These are phyloP conservation scores for Globisporangium viniferum DNA, from an alignment of 352 stramenopile species.

Conservation along the genomic window DNA sequence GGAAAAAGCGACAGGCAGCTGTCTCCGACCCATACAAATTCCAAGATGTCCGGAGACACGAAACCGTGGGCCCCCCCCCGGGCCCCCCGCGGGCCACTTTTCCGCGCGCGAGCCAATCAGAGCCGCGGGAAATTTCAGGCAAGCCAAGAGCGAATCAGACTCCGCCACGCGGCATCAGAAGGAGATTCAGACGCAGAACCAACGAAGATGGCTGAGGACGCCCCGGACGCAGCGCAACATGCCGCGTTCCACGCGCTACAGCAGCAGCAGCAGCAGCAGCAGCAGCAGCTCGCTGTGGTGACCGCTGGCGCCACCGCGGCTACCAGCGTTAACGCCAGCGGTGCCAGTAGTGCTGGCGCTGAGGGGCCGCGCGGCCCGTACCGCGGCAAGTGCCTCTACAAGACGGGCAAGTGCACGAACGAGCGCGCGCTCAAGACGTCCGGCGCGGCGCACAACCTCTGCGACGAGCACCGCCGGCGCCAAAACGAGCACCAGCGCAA, in stretches of 20 bases:
- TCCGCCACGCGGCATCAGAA: conserved; percentile 6
- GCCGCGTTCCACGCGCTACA: conserved; percentile 6
- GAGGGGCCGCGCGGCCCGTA: conserved; percentile 20
- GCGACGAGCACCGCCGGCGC: conserved; percentile 74
- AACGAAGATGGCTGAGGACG: conserved; percentile 10
- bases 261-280: background rate
- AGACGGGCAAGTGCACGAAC: conserved; percentile 85
- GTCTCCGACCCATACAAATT: too few species aligned
- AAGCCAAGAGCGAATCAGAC: conserved; percentile 5
- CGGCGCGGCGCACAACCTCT: conserved; percentile 79
- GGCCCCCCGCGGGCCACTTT: too few species aligned
- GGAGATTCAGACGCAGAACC: conserved; percentile 5
- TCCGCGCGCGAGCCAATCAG: too few species aligned
- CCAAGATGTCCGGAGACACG: too few species aligned
- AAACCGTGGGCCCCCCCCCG: too few species aligned
- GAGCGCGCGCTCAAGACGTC: conserved; percentile 86
- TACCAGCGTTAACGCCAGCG: background rate
- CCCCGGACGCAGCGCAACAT: background rate
- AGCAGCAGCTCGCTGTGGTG: background rate
- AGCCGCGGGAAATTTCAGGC: too few species aligned
- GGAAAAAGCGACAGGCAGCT: too few species aligned
- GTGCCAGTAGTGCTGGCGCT: conserved; percentile 21
- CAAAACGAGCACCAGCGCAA: conserved; percentile 89
- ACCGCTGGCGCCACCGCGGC: background rate
- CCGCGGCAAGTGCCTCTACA: conserved; percentile 83